A percentile compares a stretch with the other conserved stretches of the same genome.
These are phyloP conservation scores for Xylaria scruposa DNA, from an alignment of 495 filamentous ascomycete species.

Conservation along the genomic window DNA sequence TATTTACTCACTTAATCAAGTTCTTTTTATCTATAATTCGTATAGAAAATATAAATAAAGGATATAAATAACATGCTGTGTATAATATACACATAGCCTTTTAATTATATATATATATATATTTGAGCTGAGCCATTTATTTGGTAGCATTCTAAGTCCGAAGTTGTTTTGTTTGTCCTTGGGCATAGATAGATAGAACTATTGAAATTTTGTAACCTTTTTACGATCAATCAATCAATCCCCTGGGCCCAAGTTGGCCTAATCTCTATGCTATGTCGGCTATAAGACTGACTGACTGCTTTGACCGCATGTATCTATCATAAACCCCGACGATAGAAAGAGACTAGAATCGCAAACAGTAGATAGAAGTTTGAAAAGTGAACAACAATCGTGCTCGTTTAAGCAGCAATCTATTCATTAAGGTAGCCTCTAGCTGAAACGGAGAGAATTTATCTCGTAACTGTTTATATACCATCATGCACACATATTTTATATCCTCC, in stretches of 20 bases:
- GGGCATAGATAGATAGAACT: no score
- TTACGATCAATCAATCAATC: no score
- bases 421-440: neutral
- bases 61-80: no score
- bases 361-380: neutral
- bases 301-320: neutral
- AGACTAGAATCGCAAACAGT: neutral
- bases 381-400: neutral
- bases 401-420: neutral
- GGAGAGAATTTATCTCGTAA: neutral
- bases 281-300: neutral
- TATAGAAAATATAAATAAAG: no score
- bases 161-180: no score
- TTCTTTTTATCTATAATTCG: no score
- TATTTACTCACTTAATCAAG: no score
- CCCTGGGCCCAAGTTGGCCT: no score
- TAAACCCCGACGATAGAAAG: neutral
- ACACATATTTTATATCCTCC: neutral
- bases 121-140: no score
- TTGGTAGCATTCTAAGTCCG: no score
- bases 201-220: neutral
- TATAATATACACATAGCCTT: no score
- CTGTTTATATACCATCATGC: neutral
- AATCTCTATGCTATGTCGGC: neutral
- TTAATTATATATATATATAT: no score